Percentiles rank a stretch among this genome's conserved stretches.
Evolutionary conservation across 768 basidiomycete genomes (phyloP).

Genomic region (Trametes gibbosa): DNA sequence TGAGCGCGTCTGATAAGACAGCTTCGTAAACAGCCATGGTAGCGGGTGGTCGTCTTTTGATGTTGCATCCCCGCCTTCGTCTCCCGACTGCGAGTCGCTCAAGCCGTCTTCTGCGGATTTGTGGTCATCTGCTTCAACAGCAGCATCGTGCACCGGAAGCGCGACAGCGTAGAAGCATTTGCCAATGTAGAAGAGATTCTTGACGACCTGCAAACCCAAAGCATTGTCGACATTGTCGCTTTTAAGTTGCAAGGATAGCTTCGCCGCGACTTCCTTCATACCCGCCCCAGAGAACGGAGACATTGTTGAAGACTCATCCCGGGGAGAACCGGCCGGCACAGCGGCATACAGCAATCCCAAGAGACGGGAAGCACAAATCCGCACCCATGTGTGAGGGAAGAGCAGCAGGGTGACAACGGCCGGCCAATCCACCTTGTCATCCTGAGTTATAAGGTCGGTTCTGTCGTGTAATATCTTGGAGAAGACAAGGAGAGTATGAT

Average conservation of each 20-base stretch:
- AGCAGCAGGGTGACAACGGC: conserved; percentile 63
- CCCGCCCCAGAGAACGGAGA: conserved; percentile 51
- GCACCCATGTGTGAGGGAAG: conserved; percentile 95
- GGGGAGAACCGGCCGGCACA: conserved; percentile 42
- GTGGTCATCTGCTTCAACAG: conserved; percentile 28
- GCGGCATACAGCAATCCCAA: conserved; percentile 68
- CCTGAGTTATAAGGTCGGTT: conserved; percentile 45
- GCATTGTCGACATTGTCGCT: conserved; percentile 73
- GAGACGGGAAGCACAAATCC: conserved; percentile 73
- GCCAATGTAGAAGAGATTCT: conserved; percentile 90
- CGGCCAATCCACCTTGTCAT: conserved; percentile 58
- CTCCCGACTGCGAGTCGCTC: conserved; percentile 29
- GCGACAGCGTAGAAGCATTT: conserved; percentile 68
- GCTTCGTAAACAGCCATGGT: conserved; percentile 91
- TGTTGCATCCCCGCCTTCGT: conserved; percentile 27
- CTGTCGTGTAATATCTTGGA: conserved; percentile 60
- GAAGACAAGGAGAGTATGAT: conserved; percentile 70
- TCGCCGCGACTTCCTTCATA: conserved; percentile 71
- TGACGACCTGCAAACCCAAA: conserved; percentile 81
- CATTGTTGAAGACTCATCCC: conserved; percentile 18
- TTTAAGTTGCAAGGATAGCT: conserved; percentile 74
- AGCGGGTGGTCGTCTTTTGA: conserved; percentile 47
- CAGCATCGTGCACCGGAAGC: conserved; percentile 10
- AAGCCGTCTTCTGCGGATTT: conserved; percentile 31
- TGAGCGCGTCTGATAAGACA: conserved; percentile 83